Evolutionary conservation across 169 alveolate genomes (phyloP).

Genomic region (Eimeria zaria): DNA sequence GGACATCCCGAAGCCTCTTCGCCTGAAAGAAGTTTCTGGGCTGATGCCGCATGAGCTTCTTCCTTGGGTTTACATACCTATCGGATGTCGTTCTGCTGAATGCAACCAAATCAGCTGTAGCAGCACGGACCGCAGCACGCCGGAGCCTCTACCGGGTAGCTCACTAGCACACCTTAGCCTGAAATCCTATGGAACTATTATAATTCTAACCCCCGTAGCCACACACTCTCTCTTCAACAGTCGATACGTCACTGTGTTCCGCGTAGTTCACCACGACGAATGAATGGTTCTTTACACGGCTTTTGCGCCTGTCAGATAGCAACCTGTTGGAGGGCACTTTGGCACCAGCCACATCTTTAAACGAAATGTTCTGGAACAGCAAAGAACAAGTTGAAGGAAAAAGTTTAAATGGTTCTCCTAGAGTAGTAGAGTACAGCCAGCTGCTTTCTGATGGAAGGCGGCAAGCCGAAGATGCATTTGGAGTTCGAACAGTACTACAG

Average conservation of each 20-base stretch:
- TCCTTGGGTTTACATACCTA: conserved; percentile 67
- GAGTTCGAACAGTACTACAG: conserved; percentile 58
- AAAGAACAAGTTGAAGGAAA: background rate
- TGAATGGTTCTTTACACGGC: background rate
- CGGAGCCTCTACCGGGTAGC: conserved; percentile 64
- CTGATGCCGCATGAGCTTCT: conserved; percentile 41
- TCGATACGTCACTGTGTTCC: background rate
- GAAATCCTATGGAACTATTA: background rate
- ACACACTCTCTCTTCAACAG: background rate
- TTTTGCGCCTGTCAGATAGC: background rate
- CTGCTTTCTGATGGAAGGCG: background rate
- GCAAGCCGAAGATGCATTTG: conserved; percentile 27
- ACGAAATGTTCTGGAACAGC: background rate
- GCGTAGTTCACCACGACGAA: background rate
- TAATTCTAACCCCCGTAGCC: background rate
- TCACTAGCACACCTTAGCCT: background rate
- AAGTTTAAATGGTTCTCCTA: background rate
- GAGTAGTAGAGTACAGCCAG: background rate
- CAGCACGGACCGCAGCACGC: conserved; percentile 77
- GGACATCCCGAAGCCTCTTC: conserved; percentile 47
- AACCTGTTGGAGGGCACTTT: conserved; percentile 16
- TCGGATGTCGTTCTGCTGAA: conserved; percentile 59
- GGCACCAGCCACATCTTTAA: conserved; percentile 1
- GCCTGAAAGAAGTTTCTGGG: conserved; percentile 48
- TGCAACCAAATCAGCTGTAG: conserved; percentile 77